Evolutionary conservation across 2,329 filamentous ascomycete genomes (phyloP).

Genomic region (Cyphellophora attinorum): DNA sequence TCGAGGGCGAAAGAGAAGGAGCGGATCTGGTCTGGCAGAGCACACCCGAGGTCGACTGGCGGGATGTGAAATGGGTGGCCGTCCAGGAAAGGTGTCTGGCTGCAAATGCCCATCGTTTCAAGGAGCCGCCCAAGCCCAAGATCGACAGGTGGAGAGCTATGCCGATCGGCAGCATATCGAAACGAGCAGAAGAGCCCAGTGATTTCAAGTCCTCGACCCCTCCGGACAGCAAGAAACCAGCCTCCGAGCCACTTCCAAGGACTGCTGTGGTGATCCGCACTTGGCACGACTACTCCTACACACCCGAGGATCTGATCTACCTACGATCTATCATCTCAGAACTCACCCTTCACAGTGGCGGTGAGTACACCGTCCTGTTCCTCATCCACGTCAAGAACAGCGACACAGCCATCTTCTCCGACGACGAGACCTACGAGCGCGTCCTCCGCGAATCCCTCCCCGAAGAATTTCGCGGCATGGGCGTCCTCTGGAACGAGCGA

Average conservation of each 20-base stretch:
- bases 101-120: constrained; percentile 62
- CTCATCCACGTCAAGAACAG: constrained; percentile 76
- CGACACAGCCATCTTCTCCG: constrained; percentile 70
- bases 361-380: constrained; percentile 75
- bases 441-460: constrained; percentile 64
- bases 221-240: constrained; percentile 17
- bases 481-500: constrained; percentile 85
- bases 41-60: constrained; percentile 64
- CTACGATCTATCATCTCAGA: constrained; percentile 74
- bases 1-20: constrained; percentile 74
- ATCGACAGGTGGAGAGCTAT: constrained; percentile 23
- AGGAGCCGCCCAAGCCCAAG: constrained; percentile 26
- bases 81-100: constrained; percentile 64
- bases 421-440: constrained; percentile 61
- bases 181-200: constrained; percentile 7
- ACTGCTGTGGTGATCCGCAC: constrained; percentile 72
- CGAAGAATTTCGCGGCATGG: constrained; percentile 77
- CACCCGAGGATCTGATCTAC: constrained; percentile 66
- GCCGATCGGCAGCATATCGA: constrained; percentile 9
- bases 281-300: constrained; percentile 71
- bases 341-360: constrained; percentile 65
- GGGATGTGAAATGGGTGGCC: constrained; percentile 67
- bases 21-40: constrained; percentile 69
- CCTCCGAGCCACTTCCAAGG: constrained; percentile 33
- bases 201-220: constrained; percentile 5